Conservation (phyloP, 2,329 filamentous ascomycete species). For the Hypoxylon sp. region DNA sequence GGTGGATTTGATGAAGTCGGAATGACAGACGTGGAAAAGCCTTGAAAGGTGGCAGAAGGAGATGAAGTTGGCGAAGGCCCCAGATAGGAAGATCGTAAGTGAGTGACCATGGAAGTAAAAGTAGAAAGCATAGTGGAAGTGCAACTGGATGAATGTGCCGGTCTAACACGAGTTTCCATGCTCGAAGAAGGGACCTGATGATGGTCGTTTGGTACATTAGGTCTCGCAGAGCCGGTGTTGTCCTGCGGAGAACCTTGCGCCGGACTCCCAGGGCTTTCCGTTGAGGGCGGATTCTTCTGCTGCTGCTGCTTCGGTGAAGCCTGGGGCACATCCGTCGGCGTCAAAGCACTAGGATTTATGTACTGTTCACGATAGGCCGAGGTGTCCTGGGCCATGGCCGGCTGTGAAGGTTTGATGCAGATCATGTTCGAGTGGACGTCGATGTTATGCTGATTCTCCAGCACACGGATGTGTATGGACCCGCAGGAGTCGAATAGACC, state of each 20-base stretch:
- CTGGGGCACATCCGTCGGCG: constrained; percentile 18
- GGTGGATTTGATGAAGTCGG: constrained; percentile 2
- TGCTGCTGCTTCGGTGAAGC: constrained; percentile 24
- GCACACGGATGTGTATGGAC: constrained; percentile 47
- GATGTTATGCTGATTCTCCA: constrained; percentile 39
- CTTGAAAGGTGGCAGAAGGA: not conserved
- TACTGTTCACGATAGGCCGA: constrained; percentile 29
- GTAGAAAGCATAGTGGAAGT: constrained; percentile 11
- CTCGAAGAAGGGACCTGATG: not conserved
- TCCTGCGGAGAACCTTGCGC: too few relatives aligned
- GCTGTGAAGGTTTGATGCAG: constrained; percentile 46
- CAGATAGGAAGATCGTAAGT: constrained; percentile 2
- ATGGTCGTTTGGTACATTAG: not conserved
- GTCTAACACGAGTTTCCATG: constrained; percentile 19
- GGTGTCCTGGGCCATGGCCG: not conserved
- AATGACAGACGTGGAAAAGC: constrained; percentile 7
- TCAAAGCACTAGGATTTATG: constrained; percentile 11
- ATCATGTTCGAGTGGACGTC: constrained; percentile 45
- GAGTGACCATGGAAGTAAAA: constrained; percentile 14
- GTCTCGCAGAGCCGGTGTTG: not conserved
- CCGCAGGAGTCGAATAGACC: constrained; percentile 45
- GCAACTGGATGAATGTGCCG: constrained; percentile 9
- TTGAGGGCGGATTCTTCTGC: constrained; percentile 5
- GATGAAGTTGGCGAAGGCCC: not conserved
- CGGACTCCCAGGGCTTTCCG: not conserved